Evolutionary conservation across 1,139 yeast species (phyloP), one percentile per base, ranked within the genome.

Genomic region (Diutina sp.): DNA sequence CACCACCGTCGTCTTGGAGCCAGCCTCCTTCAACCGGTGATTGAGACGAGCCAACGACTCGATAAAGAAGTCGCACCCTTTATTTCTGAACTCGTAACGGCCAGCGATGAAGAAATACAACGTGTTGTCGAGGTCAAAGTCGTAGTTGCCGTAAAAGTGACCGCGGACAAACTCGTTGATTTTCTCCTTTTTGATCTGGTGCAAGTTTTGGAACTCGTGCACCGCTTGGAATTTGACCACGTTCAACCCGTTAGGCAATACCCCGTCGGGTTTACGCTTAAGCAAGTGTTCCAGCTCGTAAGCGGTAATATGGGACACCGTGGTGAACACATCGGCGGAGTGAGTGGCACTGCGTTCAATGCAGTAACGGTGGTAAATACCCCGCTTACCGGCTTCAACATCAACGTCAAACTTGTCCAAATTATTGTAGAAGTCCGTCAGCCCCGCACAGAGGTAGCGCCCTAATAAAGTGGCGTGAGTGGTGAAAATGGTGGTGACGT

Each of bases 381-480:
- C 99, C 64, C 98, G 78, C 72, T 90, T 91, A 25, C 99, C 99
- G 11, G 98, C 98, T 72, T 93, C 99, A 45, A 95, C 91, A 69
- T 93, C 99, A 55, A 91, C 97, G 67, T 93, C 99, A 68, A 93
- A 91, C 67, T 84, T 78, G 63, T 88, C 87, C 66, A 93, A 77
- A 67, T 91, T 90, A 72, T 93, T 93, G 77, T 93, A 93, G 67
- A 93, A 93, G 70, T 93, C 99, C 55, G 90, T 96, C 38, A 89
- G 83, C 30, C 98, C 98, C 25, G 98, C 98, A 76, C 99, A 93
- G 61, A 93, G 75, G 69, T 93, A 93, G 65, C 99, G 83, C 54
- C 99, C 99, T 62, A 93, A 79, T 63, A 93, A 75, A 28, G 99
- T 93, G 2, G 99, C 99, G 69, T 93, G 99, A 46, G 99, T 93